phyloP scores from a whole-genome alignment of 192 early-diverging fungal species.

The Phlyctochytrium bullatum region DNA sequence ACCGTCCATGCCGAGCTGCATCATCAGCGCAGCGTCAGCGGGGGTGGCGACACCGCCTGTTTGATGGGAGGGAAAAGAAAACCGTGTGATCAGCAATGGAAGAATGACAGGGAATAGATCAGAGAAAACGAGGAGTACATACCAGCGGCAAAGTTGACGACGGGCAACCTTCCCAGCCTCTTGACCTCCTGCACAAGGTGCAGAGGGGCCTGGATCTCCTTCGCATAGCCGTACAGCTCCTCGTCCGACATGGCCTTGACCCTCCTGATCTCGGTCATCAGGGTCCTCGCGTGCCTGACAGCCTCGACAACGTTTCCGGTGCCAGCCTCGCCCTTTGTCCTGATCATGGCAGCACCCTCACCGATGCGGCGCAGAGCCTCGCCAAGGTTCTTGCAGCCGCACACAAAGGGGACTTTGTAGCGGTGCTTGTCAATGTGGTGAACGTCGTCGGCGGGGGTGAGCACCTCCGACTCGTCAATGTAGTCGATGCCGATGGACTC shows the following conservation, averaged over 20 bases:
- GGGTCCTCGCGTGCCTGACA: slow-evolving; percentile 90
- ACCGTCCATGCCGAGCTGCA: slow-evolving; percentile 98
- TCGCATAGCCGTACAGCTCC: slow-evolving; percentile 93
- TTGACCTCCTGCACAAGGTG: slow-evolving; percentile 88
- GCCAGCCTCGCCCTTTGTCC: slow-evolving; percentile 98
- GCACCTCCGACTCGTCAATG: slow-evolving; percentile 97
- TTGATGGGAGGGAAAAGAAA: neutral
- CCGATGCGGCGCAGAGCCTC: slow-evolving; percentile 94
- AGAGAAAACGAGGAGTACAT: neutral
- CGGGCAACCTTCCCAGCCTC: slow-evolving; percentile 84
- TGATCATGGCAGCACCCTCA: slow-evolving; percentile 98
- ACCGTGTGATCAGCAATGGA: neutral
- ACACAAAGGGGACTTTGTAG: slow-evolving; percentile 93
- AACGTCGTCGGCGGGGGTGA: slow-evolving; percentile 92
- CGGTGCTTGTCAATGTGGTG: slow-evolving; percentile 96
- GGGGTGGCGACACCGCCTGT: slow-evolving; percentile 90
- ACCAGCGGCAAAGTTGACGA: slow-evolving; percentile 97
- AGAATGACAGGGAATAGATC: neutral
- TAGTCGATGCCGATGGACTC: slow-evolving; percentile 89
- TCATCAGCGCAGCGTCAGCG: slow-evolving; percentile 98
- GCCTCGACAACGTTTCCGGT: slow-evolving; percentile 98
- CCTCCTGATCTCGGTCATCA: slow-evolving; percentile 82
- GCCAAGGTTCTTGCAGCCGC: slow-evolving; percentile 91
- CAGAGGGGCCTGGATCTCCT: slow-evolving; percentile 92
- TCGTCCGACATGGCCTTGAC: slow-evolving; percentile 81